phyloP scores from a whole-genome alignment of 306 rosid species.

The Aeschynomene evenia region DNA sequence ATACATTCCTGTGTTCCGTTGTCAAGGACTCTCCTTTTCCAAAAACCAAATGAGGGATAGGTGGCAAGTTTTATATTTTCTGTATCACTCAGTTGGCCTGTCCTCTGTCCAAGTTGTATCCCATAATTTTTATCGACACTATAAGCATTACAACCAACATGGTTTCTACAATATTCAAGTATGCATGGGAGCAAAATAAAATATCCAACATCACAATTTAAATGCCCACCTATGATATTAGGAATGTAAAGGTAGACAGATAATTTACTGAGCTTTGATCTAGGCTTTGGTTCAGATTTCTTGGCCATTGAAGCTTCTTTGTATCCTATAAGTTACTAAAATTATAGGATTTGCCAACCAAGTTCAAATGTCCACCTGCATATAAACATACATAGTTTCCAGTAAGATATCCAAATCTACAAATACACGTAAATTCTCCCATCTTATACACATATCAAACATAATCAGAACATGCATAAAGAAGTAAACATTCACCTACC shows the following conservation, averaged over 20 bases:
- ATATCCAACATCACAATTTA: conserved; percentile 23
- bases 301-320: conserved; percentile 67
- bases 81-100: conserved; percentile 10
- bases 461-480: background rate
- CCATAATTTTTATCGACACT: background rate
- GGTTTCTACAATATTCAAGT: conserved; percentile 7
- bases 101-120: conserved; percentile 4
- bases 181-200: conserved; percentile 21
- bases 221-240: conserved; percentile 81
- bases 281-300: conserved; percentile 50
- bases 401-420: conserved; percentile 29
- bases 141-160: background rate
- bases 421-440: conserved; percentile 1
- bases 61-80: background rate
- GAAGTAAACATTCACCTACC: conserved; percentile 14
- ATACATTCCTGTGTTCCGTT: background rate
- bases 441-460: background rate
- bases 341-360: conserved; percentile 31
- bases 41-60: conserved; percentile 5
- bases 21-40: background rate
- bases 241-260: conserved; percentile 88
- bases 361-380: conserved; percentile 41
- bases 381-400: conserved; percentile 15
- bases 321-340: conserved; percentile 31
- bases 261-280: conserved; percentile 54